A percentile compares a stretch with the other conserved stretches of the same genome.
These are phyloP conservation scores for Amphicarpaea edgeworthii DNA, from an alignment of 306 rosid genomes.

Conservation along the genomic window DNA sequence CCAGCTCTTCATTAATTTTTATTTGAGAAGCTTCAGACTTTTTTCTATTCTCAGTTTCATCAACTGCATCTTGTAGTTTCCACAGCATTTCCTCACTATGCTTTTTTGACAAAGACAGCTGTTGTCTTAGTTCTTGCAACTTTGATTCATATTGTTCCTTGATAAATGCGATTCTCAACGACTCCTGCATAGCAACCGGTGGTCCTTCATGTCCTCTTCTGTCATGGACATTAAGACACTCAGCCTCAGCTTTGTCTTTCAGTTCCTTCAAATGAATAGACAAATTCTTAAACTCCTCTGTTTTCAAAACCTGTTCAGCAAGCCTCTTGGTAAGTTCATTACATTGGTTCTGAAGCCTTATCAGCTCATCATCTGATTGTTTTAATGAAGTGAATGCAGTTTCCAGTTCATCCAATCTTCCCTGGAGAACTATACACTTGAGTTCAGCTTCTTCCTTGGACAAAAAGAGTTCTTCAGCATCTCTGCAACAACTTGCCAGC, in stretches of 20 bases:
- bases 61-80: conserved; percentile 88
- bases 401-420: conserved; percentile 72
- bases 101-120: conserved; percentile 80
- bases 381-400: conserved; percentile 60
- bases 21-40: conserved; percentile 76
- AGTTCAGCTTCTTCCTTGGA: conserved; percentile 82
- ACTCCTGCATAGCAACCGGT: conserved; percentile 77
- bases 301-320: conserved; percentile 86
- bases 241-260: conserved; percentile 88
- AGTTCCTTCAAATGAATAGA: conserved; percentile 94
- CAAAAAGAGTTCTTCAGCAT: conserved; percentile 67
- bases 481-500: conserved; percentile 64
- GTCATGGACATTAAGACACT: conserved; percentile 66
- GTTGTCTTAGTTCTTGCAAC: conserved; percentile 90
- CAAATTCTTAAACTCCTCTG: conserved; percentile 93
- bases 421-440: conserved; percentile 68
- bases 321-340: conserved; percentile 73
- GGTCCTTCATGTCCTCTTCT: conserved; percentile 82
- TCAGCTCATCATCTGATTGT: conserved; percentile 64
- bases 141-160: conserved; percentile 95
- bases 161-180: conserved; percentile 94
- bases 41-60: conserved; percentile 79
- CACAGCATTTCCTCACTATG: conserved; percentile 91
- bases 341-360: conserved; percentile 65
- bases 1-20: conserved; percentile 84